Percentiles rank a stretch among this genome's conserved stretches.
These are phyloP conservation scores for Fusarium beomiforme DNA, from an alignment of 2,329 filamentous ascomycete genomes.

Conservation along the genomic window DNA sequence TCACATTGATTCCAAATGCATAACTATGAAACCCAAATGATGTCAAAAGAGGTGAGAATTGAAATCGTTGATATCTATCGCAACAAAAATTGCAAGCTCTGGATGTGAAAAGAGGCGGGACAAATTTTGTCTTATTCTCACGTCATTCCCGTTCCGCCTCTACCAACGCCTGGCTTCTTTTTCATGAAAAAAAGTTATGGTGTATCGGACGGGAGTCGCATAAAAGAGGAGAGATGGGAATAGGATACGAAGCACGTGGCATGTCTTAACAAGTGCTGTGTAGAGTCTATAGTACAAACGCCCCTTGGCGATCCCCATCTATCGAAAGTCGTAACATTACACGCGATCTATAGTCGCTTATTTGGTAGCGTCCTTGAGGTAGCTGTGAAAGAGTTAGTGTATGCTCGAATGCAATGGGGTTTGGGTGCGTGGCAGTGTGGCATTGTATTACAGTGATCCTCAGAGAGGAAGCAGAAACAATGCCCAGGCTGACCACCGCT, in stretches of 20 bases:
- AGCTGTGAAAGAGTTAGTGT: constrained; percentile 55
- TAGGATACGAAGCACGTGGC: constrained; percentile 48
- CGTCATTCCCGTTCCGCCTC: constrained; percentile 26
- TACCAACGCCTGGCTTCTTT: constrained; percentile 36
- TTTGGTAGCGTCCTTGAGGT: constrained; percentile 75
- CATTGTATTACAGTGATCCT: neutral
- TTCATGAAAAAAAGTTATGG: neutral
- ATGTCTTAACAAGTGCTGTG: constrained; percentile 44
- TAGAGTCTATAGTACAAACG: constrained; percentile 54
- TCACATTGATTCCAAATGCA: neutral
- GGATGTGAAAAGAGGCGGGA: constrained; percentile 23
- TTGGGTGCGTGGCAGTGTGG: neutral
- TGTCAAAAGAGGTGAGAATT: neutral
- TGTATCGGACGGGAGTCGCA: constrained; percentile 34
- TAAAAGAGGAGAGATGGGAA: constrained; percentile 50
- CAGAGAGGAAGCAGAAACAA: neutral
- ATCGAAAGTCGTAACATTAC: constrained; percentile 51
- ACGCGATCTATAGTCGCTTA: constrained; percentile 59
- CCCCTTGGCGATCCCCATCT: constrained; percentile 48
- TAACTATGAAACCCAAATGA: neutral
- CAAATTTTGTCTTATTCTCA: constrained; percentile 10
- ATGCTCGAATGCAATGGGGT: neutral
- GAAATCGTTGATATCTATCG: constrained; percentile 8
- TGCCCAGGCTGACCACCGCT: neutral
- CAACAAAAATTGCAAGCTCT: constrained; percentile 17